Evolutionary conservation across 2,329 filamentous ascomycete species (phyloP), one percentile per base, ranked within the genome.

Genomic region (Akanthomyces dipterigenus): DNA sequence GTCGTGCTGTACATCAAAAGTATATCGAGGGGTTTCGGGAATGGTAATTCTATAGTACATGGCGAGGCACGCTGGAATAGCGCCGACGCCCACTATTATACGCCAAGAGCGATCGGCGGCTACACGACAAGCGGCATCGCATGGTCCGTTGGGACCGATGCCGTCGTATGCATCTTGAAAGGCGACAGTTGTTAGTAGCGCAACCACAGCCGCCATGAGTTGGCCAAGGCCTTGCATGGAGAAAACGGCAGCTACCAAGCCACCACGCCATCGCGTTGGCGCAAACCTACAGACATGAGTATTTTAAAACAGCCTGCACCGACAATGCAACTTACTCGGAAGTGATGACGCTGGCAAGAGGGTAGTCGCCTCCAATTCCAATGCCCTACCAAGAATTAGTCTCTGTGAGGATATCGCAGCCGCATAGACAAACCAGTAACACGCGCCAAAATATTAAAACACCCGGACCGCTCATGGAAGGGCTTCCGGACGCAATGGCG

Each of bases 41-140:
- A 95, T 93, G 24, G 90, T 93, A 57, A 95, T 82, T 64, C 90
- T 88, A 76, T 90, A 95, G 75, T 93, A 93, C n/a, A 95, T 79
- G 14, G 90, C 90, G 62, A 92, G 82, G 67, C 85, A 89, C 3
- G 88, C 90, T 0, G 90, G 90, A 11, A 95, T 77, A 14, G 88
- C 89, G 42, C 90, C 90, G 63, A 93, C 86, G 16, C 89, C 90
- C 61, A 95, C 88, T 62, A 95, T 85, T 54, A 91, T 84, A 66
- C 90, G 85, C 90, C 91, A 95, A 74, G 89, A 88, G 69, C 89
- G 86, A 75, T 95, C 90, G 0, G 90, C 88, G 1, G 90, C 89
- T 0, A 83, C 70, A 61, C 83, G 82, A 69, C 90, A 95, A 45
- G 76, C 78, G 31, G 79, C 80, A 57, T 82, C 80, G 70, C 90